A percentile compares a stretch with the other conserved stretches of the same genome.
Conservation (phyloP, 345 rosid species). For the Eucalyptus urophylla region DNA sequence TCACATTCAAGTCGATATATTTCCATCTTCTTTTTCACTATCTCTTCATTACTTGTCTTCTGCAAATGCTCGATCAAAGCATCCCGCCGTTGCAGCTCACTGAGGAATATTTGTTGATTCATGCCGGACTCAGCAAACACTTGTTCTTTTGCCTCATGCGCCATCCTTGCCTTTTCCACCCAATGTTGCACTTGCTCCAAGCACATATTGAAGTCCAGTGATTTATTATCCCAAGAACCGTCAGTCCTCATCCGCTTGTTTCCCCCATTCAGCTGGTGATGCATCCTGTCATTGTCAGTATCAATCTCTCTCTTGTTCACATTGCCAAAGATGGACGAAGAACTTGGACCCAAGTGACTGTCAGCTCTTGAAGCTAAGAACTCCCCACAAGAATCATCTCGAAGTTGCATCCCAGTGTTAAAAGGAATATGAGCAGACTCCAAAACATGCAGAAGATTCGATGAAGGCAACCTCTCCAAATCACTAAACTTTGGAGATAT, state of each 20-base stretch:
- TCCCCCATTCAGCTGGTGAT: constrained; percentile 28
- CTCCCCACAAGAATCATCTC: constrained; percentile 31
- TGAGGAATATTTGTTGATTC: constrained; percentile 39
- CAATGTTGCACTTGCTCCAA: constrained; percentile 35
- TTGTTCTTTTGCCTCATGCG: constrained; percentile 37
- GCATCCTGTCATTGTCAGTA: constrained; percentile 32
- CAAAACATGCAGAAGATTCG: constrained; percentile 52
- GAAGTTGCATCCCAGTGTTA: constrained; percentile 39
- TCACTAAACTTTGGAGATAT: constrained; percentile 24
- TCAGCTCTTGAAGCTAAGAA: constrained; percentile 49
- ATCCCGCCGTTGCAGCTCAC: constrained; percentile 39
- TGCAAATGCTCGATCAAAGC: constrained; percentile 44
- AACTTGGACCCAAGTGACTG: constrained; percentile 32
- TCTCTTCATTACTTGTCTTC: constrained; percentile 46
- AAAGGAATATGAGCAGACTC: constrained; percentile 42
- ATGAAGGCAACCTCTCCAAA: constrained; percentile 34
- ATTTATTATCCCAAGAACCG: constrained; percentile 37
- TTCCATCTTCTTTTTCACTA: constrained; percentile 32
- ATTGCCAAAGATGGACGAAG: constrained; percentile 35
- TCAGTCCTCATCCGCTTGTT: constrained; percentile 66
- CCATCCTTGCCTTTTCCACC: constrained; percentile 38
- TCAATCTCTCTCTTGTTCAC: constrained; percentile 54
- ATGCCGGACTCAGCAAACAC: constrained; percentile 18
- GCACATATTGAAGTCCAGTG: constrained; percentile 25
- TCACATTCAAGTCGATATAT: constrained; percentile 64